Conservation (phyloP, 179 eudicot genomes). For the Amaranthus tricolor region DNA sequence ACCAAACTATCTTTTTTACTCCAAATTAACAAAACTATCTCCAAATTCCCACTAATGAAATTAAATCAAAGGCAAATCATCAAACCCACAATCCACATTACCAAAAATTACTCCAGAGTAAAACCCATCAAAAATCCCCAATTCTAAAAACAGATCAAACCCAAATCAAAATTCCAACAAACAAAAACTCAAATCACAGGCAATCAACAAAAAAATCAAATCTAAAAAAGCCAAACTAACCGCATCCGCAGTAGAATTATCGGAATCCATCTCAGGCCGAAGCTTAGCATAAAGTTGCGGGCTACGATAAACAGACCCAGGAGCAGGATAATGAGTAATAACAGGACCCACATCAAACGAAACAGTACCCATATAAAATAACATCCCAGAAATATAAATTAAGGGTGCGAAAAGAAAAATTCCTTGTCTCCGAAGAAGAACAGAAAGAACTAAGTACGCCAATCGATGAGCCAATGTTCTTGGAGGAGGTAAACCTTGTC, state of each 20-base stretch:
- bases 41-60: not conserved
- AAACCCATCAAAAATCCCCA: conserved; percentile 4
- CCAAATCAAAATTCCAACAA: not conserved
- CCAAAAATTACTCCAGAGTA: not conserved
- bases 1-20: not conserved
- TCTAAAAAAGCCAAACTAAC: conserved; percentile 34
- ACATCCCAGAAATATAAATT: conserved; percentile 76
- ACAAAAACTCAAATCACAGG: not conserved
- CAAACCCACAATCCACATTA: conserved; percentile 11
- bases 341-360: conserved; percentile 76
- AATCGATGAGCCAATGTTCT: conserved; percentile 62
- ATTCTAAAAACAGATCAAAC: conserved; percentile 13
- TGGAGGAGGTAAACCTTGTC: conserved; percentile 21
- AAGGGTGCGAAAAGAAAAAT: conserved; percentile 85
- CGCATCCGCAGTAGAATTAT: conserved; percentile 77
- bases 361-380: conserved; percentile 87
- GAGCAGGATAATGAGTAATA: conserved; percentile 50
- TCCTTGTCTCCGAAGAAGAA: conserved; percentile 75
- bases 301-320: conserved; percentile 79
- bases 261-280: conserved; percentile 73
- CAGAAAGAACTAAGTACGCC: conserved; percentile 61
- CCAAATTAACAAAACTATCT: no score
- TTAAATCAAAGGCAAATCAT: conserved; percentile 3
- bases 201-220: not conserved
- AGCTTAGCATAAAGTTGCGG: conserved; percentile 81